Conservation (phyloP, 139 green algal species). For the Chlorella sp. region DNA sequence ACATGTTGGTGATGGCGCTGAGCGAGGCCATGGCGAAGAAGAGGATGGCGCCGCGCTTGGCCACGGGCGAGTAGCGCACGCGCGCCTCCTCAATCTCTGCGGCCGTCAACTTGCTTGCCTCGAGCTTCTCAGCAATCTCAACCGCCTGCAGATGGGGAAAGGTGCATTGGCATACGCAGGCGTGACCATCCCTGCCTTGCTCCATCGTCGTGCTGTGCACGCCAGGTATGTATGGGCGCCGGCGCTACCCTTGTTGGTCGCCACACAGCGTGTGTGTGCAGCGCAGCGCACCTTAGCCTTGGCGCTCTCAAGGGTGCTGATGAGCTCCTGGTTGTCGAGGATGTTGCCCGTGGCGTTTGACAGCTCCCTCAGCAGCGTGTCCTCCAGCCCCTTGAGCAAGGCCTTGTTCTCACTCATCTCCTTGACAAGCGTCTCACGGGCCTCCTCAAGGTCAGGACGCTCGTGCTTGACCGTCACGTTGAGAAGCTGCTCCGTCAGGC, state of each 20-base stretch:
- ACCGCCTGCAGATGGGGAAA: constrained; percentile 44
- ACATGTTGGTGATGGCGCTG: constrained; percentile 72
- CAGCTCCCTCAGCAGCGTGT: constrained; percentile 73
- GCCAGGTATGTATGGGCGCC: no score
- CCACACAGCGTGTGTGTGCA: no score
- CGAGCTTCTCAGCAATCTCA: constrained; percentile 74
- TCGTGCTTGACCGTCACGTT: constrained; percentile 74
- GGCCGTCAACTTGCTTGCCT: constrained; percentile 49
- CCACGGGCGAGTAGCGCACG: constrained; percentile 59
- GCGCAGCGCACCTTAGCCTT: constrained; percentile 58
- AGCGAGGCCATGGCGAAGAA: constrained; percentile 78
- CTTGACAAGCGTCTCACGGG: constrained; percentile 68
- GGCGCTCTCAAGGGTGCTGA: constrained; percentile 69
- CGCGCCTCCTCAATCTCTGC: constrained; percentile 66
- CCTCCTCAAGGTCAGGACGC: constrained; percentile 59
- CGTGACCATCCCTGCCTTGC: no score
- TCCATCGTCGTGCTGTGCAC: no score
- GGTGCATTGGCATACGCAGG: no score
- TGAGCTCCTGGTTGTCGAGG: constrained; percentile 80
- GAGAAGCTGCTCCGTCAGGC: constrained; percentile 83
- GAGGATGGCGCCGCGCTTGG: constrained; percentile 69
- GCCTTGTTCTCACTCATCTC: constrained; percentile 76
- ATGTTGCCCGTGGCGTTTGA: constrained; percentile 75
- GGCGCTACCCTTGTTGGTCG: no score
- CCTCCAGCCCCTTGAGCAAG: constrained; percentile 66